phyloP scores from a whole-genome alignment of 352 stramenopile species.

The Stephanocyclus meneghinianus region DNA sequence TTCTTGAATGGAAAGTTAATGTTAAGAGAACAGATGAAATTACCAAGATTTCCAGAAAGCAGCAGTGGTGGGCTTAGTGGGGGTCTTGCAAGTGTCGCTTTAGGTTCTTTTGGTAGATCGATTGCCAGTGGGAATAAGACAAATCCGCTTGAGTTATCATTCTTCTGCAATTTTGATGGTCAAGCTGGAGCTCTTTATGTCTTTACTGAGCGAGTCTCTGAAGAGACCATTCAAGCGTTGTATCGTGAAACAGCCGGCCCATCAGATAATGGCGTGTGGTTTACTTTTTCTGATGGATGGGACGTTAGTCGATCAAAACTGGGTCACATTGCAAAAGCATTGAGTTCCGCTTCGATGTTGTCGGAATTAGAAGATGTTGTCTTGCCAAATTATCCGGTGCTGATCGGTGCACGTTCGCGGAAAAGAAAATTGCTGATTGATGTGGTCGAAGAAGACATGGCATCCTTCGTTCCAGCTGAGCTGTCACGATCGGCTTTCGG shows the following conservation, averaged over 20 bases:
- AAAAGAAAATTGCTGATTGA: conserved; percentile 47
- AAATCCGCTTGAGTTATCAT: conserved; percentile 51
- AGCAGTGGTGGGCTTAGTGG: not conserved
- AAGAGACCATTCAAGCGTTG: conserved; percentile 67
- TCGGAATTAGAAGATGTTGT: conserved; percentile 45
- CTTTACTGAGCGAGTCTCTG: conserved; percentile 74
- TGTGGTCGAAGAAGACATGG: conserved; percentile 56
- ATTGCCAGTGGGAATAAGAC: not conserved
- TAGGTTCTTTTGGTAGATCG: conserved; percentile 15
- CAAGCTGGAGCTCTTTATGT: conserved; percentile 75
- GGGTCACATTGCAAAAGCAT: conserved; percentile 36
- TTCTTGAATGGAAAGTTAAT: conserved; percentile 82
- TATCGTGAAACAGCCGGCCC: conserved; percentile 49
- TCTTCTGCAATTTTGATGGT: conserved; percentile 70
- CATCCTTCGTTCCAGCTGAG: conserved; percentile 26
- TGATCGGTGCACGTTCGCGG: conserved; percentile 28
- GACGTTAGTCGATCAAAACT: conserved; percentile 38
- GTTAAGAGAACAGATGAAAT: conserved; percentile 66
- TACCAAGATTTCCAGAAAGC: conserved; percentile 55
- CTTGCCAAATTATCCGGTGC: conserved; percentile 44
- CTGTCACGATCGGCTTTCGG: conserved; percentile 57
- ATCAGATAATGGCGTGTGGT: conserved; percentile 24
- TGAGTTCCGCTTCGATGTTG: conserved; percentile 45
- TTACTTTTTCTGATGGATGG: conserved; percentile 53
- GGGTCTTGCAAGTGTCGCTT: not conserved